Evolutionary conservation across 495 filamentous ascomycete genomes (phyloP), one percentile per base, ranked within the genome.

Genomic region (Aspergillus campestris): DNA sequence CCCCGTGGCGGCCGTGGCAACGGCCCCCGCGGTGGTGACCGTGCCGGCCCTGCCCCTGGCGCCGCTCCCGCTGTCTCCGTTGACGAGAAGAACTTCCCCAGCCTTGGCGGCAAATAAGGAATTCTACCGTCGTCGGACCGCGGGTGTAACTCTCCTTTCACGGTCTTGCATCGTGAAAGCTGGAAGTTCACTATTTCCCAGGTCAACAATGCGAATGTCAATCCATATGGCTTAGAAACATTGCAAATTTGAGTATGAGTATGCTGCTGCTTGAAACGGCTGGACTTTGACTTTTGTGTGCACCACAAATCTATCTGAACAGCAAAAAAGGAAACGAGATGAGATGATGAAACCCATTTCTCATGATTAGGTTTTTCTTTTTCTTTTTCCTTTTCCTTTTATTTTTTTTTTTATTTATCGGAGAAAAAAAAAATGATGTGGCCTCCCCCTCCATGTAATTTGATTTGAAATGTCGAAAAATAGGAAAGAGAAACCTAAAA

Each of bases 21-120:
- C 46, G 53, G 60, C 50, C 61, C 55, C 48, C 57, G 68, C 56
- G 56, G 64, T 14, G 63, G 65, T 50, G 68, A 60, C 42, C 65
- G 64, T 40, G 30, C 38, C 40, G 45, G 18, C 4, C 18, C 18
- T 24, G 18, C 18, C 18, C 18, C 18, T 24, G 59, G 59, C 37
- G 58, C 58, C 40, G 63, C 62, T 51, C 53, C 55, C 49, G 60
- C 50, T 42, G 56, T 64, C 49, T 57, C 62, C 57, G 66, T 71
- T 50, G 69, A 73, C 55, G 69, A 73, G 60, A 70, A 71, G 65
- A 73, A 73, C 67, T 73, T 73, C 63, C 69, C 69, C 57, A 67
- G 59, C 61, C 65, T 73, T 50, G 69, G 69, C 50, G 61, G 55
- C 49, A 68, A 70, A 59, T 71, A 71, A 70, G 60, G n/a, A n/a